A percentile compares a stretch with the other conserved stretches of the same genome.
Evolutionary conservation across 2,329 filamentous ascomycete species (phyloP).

Genomic region (Hypoxylon sp.): DNA sequence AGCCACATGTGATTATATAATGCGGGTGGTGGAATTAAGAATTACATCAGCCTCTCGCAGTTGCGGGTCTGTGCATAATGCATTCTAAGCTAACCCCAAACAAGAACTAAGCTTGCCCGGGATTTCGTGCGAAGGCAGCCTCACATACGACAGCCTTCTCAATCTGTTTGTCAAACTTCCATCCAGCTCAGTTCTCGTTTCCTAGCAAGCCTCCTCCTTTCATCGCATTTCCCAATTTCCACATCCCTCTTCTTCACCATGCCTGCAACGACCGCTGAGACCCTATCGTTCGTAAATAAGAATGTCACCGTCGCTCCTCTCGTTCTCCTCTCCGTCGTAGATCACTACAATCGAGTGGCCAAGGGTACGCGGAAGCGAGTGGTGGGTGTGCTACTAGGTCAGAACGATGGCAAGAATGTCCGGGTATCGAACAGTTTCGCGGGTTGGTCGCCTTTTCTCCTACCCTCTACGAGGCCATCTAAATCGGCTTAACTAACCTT

Average conservation of each 20-base stretch:
- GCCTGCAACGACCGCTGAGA: slow-evolving; percentile 97
- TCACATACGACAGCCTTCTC: slow-evolving; percentile 52
- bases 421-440: slow-evolving; percentile 99
- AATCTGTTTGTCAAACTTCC: slow-evolving; percentile 31
- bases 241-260: slow-evolving; percentile 64
- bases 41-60: slow-evolving; percentile 33
- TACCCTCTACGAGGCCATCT: neutral
- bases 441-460: slow-evolving; percentile 69
- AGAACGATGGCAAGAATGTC: slow-evolving; percentile 96
- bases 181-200: slow-evolving; percentile 32
- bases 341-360: slow-evolving; percentile 95
- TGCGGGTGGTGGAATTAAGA: slow-evolving; percentile 21
- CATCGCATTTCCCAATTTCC: slow-evolving; percentile 19
- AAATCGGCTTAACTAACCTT: slow-evolving; percentile 31
- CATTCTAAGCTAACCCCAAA: slow-evolving; percentile 46
- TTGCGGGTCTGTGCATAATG: slow-evolving; percentile 27
- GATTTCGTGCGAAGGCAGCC: slow-evolving; percentile 51
- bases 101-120: slow-evolving; percentile 49
- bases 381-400: slow-evolving; percentile 92
- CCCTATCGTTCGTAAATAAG: slow-evolving; percentile 91
- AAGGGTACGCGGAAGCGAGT: slow-evolving; percentile 90
- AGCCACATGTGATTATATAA: slow-evolving; percentile 31
- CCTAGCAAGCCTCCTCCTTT: slow-evolving; percentile 28
- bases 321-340: slow-evolving; percentile 96
- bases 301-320: slow-evolving; percentile 98